These are phyloP conservation scores for Salvia miltiorrhiza DNA, from an alignment of 257 asterid species.

Conservation along the genomic window DNA sequence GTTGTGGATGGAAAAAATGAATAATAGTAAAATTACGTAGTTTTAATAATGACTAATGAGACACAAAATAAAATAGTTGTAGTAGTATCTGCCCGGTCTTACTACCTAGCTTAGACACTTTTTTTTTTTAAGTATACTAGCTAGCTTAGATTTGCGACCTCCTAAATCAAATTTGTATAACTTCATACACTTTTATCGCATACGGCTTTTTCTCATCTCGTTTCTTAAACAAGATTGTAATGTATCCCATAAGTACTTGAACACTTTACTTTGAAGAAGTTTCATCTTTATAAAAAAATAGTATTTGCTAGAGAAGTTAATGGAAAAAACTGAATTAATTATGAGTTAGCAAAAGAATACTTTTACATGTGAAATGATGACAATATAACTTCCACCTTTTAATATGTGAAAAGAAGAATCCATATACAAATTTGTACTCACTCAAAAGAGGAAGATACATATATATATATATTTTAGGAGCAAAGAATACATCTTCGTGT, in stretches of 20 bases:
- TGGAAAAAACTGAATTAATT: neutral
- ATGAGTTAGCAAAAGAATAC: too few species aligned
- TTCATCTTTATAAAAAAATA: neutral
- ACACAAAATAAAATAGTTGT: too few species aligned
- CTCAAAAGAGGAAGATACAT: neutral
- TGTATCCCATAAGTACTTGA: too few species aligned
- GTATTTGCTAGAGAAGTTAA: neutral
- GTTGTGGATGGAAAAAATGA: too few species aligned
- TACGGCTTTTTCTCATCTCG: too few species aligned
- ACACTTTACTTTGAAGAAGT: neutral
- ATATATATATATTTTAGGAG: too few species aligned
- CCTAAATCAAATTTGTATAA: neutral
- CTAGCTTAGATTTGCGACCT: neutral
- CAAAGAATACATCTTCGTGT: neutral
- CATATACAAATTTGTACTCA: neutral
- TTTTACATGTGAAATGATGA: neutral
- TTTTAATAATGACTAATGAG: too few species aligned
- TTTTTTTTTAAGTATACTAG: neutral
- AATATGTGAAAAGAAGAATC: neutral
- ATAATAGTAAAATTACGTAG: too few species aligned
- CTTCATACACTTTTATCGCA: neutral
- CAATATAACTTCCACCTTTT: neutral
- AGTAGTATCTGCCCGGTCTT: too few species aligned
- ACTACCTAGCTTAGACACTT: too few species aligned
- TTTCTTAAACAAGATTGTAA: too few species aligned